Percentiles rank a stretch among this genome's conserved stretches.
phyloP scores from a whole-genome alignment of 1,139 yeast species.

The Candida sp. region DNA sequence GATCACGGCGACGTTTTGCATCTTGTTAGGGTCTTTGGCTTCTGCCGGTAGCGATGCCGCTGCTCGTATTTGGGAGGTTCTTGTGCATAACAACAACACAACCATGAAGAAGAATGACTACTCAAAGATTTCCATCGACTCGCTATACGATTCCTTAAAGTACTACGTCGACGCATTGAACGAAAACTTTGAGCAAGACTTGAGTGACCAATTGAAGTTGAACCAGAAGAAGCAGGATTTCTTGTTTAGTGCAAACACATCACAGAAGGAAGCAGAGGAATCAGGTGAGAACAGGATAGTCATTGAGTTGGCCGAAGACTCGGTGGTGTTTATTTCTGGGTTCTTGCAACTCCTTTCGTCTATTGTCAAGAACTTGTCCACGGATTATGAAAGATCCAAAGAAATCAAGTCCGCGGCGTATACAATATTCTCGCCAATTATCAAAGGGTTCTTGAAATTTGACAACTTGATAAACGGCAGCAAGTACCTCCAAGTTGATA shows the following conservation, averaged over 20 bases:
- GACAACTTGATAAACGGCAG: slow-evolving; percentile 41
- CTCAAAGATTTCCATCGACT: slow-evolving; percentile 59
- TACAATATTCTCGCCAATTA: slow-evolving; percentile 40
- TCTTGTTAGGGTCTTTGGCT: slow-evolving; percentile 77
- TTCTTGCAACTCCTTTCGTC: slow-evolving; percentile 53
- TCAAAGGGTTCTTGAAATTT: slow-evolving; percentile 41
- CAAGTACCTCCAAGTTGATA: slow-evolving; percentile 15
- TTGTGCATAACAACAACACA: slow-evolving; percentile 32
- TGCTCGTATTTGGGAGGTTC: slow-evolving; percentile 44
- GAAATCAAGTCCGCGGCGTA: slow-evolving; percentile 36
- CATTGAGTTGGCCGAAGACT: slow-evolving; percentile 79
- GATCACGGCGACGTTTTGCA: slow-evolving; percentile 82
- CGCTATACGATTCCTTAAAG: slow-evolving; percentile 58
- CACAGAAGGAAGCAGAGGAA: slow-evolving; percentile 20
- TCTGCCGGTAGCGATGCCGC: slow-evolving; percentile 60
- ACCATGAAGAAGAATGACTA: slow-evolving; percentile 41
- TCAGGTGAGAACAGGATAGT: slow-evolving; percentile 23
- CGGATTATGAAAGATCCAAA: slow-evolving; percentile 25
- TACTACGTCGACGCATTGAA: slow-evolving; percentile 59
- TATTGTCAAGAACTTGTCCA: slow-evolving; percentile 34
- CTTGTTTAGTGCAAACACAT: slow-evolving; percentile 28
- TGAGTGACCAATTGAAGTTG: slow-evolving; percentile 31
- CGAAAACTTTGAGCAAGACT: slow-evolving; percentile 42
- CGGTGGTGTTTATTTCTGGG: slow-evolving; percentile 76
- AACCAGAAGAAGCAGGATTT: slow-evolving; percentile 44